These are phyloP conservation scores for Arthrobotrys pseudoclavata DNA, from an alignment of 2,329 filamentous ascomycete species.

Conservation along the genomic window DNA sequence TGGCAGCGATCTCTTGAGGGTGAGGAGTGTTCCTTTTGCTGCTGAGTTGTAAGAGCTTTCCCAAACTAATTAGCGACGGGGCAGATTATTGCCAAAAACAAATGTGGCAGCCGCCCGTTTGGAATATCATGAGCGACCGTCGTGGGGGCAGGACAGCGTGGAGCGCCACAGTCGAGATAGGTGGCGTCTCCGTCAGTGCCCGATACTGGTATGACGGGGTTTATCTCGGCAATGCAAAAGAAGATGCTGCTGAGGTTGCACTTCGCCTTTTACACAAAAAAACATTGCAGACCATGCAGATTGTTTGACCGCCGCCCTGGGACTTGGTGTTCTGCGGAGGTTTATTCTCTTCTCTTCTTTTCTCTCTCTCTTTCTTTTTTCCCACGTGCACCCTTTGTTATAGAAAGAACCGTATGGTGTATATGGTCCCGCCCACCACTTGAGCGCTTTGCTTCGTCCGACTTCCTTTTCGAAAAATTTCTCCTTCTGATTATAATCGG, in stretches of 20 bases:
- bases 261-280: slow-evolving; percentile 66
- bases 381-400: neutral
- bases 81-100: slow-evolving; percentile 48
- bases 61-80: neutral
- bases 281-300: neutral
- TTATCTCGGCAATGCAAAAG: slow-evolving; percentile 86
- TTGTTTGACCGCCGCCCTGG: neutral
- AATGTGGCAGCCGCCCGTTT: slow-evolving; percentile 32
- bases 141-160: slow-evolving; percentile 59
- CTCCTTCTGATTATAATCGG: too few species aligned
- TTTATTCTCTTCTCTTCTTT: neutral
- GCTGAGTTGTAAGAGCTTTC: neutral
- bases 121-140: slow-evolving; percentile 53
- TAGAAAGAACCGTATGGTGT: neutral
- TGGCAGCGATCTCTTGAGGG: slow-evolving; percentile 56
- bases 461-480: too few species aligned
- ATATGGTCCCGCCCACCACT: too few species aligned
- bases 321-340: too few species aligned
- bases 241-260: slow-evolving; percentile 90
- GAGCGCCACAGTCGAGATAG: slow-evolving; percentile 74
- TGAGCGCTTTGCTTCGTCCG: too few species aligned
- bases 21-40: slow-evolving; percentile 23
- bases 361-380: neutral
- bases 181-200: slow-evolving; percentile 75
- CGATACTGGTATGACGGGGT: slow-evolving; percentile 93